Base-by-base conservation (phyloP, 2,329 filamentous ascomycete genomes). In the Dothistroma pini region DNA sequence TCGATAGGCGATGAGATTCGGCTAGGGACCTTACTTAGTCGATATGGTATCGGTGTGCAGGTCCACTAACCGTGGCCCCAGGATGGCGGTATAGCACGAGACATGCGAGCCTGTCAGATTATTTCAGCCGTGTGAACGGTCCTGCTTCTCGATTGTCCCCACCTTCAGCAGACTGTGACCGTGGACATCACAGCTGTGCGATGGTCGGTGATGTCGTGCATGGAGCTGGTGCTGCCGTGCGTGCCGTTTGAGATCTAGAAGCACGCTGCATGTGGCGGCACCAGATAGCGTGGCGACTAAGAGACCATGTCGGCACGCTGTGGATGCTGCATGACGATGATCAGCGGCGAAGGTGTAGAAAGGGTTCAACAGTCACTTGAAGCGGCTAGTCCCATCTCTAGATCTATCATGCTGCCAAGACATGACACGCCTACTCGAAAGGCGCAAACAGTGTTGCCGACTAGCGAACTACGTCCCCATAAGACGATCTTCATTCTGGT, bases 1-100 rank as follows among this genome's bases (percentile, higher is more conserved):
- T 64, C 63, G 63, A 60, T 60, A 56, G 51, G 60, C 60, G n/a
- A 54, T 51, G 52, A 56, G 38, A 55, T 59, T n/a, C 55, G 50
- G 47, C 57, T 51, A 59, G 48, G 58, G 52, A 58, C 53, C 38
- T 35, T 51, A 54, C 56, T 61, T 53, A 21, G 41, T 44, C 41
- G 14, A 44, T n/a, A n/a, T n/a, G 16, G 38, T 44, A n/a, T 44
- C 38, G 38, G 14, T 19, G 38, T n/a, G 16, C 16, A 8, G 16
- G 38, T 44, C 38, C 38, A n/a, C n/a, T n/a, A 16, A 44, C 3
- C 38, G n/a, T 44, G 38, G 38, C 16, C 25, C 3, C 12, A n/a
- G 7, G 38, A 44, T 16, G 38, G 12, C n/a, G 41, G n/a, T 8
- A 44, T 44, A 19, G 25, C 25, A 29, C 25, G 25, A n/a, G 41